Evolutionary conservation across 2,329 filamentous ascomycete genomes (phyloP), one percentile per base, ranked within the genome.

Genomic region (Penicillium sp.): DNA sequence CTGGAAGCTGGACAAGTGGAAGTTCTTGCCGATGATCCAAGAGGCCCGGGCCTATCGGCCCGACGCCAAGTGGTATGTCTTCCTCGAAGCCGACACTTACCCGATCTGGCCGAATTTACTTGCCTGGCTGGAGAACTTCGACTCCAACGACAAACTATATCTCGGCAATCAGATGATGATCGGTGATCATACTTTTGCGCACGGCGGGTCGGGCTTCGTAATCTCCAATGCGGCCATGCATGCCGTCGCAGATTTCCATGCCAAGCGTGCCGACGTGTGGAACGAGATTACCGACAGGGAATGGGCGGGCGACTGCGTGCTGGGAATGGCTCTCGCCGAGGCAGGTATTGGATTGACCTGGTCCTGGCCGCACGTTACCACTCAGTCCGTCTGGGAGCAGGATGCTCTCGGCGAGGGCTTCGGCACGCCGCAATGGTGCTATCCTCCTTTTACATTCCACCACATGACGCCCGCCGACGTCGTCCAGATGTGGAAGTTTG

Each of bases 31-130:
- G 6, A 75, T 80, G 68, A 72, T 79, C n/a, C 75, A 80, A 49
- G 72, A 76, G 51, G 74, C 77, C 2, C 69, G 73, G 33, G 63
- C 65, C 24, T 60, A 69, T 51, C 50, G 54, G 9, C 78, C 78
- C 1, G 63, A 77, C n/a, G 74, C 76, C 38, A 76, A 76, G 44
- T 84, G 80, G 80, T 83, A 76, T 52, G 68, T 81, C 41, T 82
- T 83, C 60, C 71, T 81, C 5, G 80, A 83, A 57, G 74, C 78
- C 2, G 81, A 84, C 58, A 81, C 79, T 0, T 82, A 80, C 56
- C 64, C 82, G 14, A 64, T 81, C 41, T 79, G 79, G 70, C 66
- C 71, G 41, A 79, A 79, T 48, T 57, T 82, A 33, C 57, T 80
- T n/a, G 67, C 69, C 13, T 83, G 78, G 78, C 69, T 84, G 27